These are phyloP conservation scores for Adansonia digitata DNA, from an alignment of 345 rosid species.

Conservation along the genomic window DNA sequence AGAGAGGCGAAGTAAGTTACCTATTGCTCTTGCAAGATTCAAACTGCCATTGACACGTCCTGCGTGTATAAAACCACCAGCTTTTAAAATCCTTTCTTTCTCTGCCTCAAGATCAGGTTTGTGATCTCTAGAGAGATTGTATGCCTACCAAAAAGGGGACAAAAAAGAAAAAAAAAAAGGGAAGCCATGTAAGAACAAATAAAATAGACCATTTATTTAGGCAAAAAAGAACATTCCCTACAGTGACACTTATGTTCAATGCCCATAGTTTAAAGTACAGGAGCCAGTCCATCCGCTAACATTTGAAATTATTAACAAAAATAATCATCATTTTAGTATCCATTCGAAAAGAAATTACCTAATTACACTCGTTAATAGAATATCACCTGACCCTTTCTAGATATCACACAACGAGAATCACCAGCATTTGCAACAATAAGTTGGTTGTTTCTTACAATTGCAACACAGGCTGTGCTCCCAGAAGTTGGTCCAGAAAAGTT, in stretches of 20 bases:
- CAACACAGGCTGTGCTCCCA: slow-evolving; percentile 89
- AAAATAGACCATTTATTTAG: neutral
- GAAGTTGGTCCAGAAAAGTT: slow-evolving; percentile 87
- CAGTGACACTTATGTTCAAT: neutral
- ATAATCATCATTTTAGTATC: neutral
- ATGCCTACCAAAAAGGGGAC: slow-evolving; percentile 74
- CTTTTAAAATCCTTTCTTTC: slow-evolving; percentile 88
- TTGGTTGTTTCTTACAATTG: slow-evolving; percentile 60
- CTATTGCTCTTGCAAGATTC: slow-evolving; percentile 97
- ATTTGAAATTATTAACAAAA: neutral
- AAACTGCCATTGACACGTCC: slow-evolving; percentile 94
- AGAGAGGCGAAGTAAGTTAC: too few species aligned
- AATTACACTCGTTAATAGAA: neutral
- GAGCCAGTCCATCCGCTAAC: neutral
- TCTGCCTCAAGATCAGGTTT: slow-evolving; percentile 95
- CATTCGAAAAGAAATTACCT: neutral
- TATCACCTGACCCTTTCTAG: slow-evolving; percentile 87
- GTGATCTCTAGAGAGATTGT: slow-evolving; percentile 93
- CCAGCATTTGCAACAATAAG: slow-evolving; percentile 89
- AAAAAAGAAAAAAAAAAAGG: too few species aligned
- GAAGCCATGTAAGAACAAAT: slow-evolving; percentile 5
- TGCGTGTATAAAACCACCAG: slow-evolving; percentile 92
- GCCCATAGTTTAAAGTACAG: neutral
- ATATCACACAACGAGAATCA: slow-evolving; percentile 92
- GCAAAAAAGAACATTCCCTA: neutral